These are phyloP conservation scores for Mortierella sp. DNA, from an alignment of 371 early-diverging fungal genomes.

Conservation along the genomic window DNA sequence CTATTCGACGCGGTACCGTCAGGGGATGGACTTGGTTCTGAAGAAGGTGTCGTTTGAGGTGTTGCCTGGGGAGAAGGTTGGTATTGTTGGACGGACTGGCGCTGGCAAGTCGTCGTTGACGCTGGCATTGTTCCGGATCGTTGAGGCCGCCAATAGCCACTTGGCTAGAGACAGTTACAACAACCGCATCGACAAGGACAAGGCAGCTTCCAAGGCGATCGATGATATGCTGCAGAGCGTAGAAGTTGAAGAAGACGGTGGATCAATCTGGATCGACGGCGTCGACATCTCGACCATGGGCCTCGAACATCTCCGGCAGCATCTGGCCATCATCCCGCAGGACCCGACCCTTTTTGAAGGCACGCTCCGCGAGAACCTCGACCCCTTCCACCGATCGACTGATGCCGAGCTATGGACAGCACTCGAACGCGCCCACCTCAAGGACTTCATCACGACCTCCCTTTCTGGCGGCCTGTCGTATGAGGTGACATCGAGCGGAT, in stretches of 20 bases:
- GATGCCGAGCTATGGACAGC: slow-evolving; percentile 76
- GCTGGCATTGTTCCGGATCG: slow-evolving; percentile 15
- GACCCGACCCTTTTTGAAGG: slow-evolving; percentile 73
- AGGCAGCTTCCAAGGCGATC: neutral
- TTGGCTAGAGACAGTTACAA: slow-evolving; percentile 7
- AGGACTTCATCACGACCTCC: slow-evolving; percentile 16
- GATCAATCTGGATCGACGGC: slow-evolving; percentile 73
- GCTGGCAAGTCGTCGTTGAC: slow-evolving; percentile 21
- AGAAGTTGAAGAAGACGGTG: slow-evolving; percentile 66
- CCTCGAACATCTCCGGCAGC: slow-evolving; percentile 67
- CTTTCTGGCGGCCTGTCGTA: slow-evolving; percentile 61
- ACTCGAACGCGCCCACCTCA: slow-evolving; percentile 59
- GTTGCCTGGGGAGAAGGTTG: slow-evolving; percentile 68
- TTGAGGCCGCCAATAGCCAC: slow-evolving; percentile 23
- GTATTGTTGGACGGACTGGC: slow-evolving; percentile 68
- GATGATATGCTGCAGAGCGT: slow-evolving; percentile 3
- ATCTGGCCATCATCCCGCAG: slow-evolving; percentile 77
- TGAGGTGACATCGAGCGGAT: slow-evolving; percentile 61
- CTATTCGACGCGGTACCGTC: slow-evolving; percentile 18
- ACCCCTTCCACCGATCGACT: slow-evolving; percentile 66
- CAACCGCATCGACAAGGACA: neutral
- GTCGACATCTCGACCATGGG: slow-evolving; percentile 72
- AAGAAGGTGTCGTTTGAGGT: slow-evolving; percentile 66
- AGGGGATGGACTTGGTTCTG: slow-evolving; percentile 61
- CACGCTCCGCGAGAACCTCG: slow-evolving; percentile 71